Evolutionary conservation across 192 early-diverging fungal species (phyloP), one percentile per base, ranked within the genome.

Genomic region (Backusella psychrophila): DNA sequence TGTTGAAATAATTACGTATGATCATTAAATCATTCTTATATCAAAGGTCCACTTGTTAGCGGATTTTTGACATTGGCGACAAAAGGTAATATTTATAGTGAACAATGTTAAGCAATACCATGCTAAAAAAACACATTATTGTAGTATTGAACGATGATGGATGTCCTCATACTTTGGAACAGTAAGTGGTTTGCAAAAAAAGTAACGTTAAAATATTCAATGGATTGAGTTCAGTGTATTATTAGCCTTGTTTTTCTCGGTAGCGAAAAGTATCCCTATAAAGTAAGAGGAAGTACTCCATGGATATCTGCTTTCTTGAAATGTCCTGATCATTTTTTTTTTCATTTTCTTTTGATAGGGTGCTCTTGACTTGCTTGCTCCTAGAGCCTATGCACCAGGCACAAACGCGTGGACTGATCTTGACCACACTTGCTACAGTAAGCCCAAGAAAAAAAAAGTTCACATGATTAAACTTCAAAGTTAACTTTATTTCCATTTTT

Each of bases 401-500:
- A 90, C 89, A n/a, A 90, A 90, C 75, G 89, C 89, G 7, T 90
- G 89, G 89, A 90, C 89, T n/a, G 87, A 85, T 74, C 73, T 81
- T 63, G 88, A 89, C 66, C 83, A 87, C 21, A 89, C 87, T 6
- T 85, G 83, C 21, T 89, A 89, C 71, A 89, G 75, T 76, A 76
- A 76, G 67, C 33, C 44, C 5, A 19, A 19, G 7, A 29, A 63
- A 42, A 42, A 72, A 26, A 52, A 34, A 42, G 19, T 14, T 72
- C 41, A 72, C 34, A 53, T 33, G 26, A 17, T 53, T 35, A 59
- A 21, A 38, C 72, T 36, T 35, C 26, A 46, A 36, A 46, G 15
- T 74, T 74, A 36, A 59, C 34, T 38, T 72, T 36, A n/a, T n/a
- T 49, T 74, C 26, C 66, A 41, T 29, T 23, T 66, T 66, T 70